Conservation (phyloP, 371 early-diverging fungal genomes). For the Aphelidium insulamus region DNA sequence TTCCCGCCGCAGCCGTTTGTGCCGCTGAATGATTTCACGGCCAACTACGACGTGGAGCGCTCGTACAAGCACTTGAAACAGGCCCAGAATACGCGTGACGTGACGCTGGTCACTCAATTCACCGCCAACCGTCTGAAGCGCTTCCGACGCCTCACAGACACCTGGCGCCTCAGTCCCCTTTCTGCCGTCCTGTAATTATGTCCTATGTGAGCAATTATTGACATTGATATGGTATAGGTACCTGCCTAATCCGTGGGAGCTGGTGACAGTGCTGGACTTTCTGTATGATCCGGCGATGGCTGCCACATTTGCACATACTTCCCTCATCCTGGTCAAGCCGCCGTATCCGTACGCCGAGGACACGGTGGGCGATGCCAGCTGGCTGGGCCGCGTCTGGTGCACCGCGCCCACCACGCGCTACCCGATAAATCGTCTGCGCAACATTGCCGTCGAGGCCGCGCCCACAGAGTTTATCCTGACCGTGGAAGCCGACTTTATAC, state of each 20-base stretch:
- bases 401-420: slow-evolving; percentile 12
- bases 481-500: slow-evolving; percentile 37
- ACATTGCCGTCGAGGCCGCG: slow-evolving; percentile 23
- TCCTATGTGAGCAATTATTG: background rate
- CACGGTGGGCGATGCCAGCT: slow-evolving; percentile 25
- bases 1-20: no score
- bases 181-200: slow-evolving; percentile 24
- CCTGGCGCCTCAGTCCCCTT: slow-evolving; percentile 31
- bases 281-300: slow-evolving; percentile 23
- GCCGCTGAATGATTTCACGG: no score
- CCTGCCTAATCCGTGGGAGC: background rate
- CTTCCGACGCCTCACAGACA: slow-evolving; percentile 19
- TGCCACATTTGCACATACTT: slow-evolving; percentile 18
- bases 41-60: no score
- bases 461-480: slow-evolving; percentile 24
- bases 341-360: slow-evolving; percentile 9
- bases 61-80: no score
- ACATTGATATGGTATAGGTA: background rate
- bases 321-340: slow-evolving; percentile 9
- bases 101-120: slow-evolving; percentile 30
- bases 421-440: slow-evolving; percentile 37
- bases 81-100: slow-evolving; percentile 13
- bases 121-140: slow-evolving; percentile 27
- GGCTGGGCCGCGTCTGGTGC: slow-evolving; percentile 25
- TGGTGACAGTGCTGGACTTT: slow-evolving; percentile 12